Conservation (phyloP, 768 basidiomycete genomes). For the Panus rudis region DNA sequence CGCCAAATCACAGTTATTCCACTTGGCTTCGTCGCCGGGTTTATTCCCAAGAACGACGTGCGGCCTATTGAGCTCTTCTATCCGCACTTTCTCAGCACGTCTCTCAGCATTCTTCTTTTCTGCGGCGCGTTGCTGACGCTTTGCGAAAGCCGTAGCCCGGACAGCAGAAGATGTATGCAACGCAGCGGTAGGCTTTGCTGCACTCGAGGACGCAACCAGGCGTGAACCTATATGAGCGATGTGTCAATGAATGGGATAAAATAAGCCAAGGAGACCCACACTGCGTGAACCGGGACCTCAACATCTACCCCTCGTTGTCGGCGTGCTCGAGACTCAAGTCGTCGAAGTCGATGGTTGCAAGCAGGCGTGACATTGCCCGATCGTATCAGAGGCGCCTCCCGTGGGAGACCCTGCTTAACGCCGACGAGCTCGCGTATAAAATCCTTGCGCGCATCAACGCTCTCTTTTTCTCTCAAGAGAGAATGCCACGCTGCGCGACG, state of each 20-base stretch:
- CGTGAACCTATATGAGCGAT: conserved; percentile 28
- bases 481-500: conserved; percentile 65
- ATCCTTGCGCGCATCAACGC: conserved; percentile 12
- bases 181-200: conserved; percentile 22
- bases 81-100: conserved; percentile 37
- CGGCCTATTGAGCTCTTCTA: conserved; percentile 36
- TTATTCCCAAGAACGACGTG: conserved; percentile 74
- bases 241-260: background rate
- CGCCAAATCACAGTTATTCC: conserved; percentile 62
- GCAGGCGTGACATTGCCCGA: conserved; percentile 1
- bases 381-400: conserved; percentile 9
- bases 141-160: conserved; percentile 20
- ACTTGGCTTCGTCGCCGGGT: conserved; percentile 56
- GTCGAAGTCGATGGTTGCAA: conserved; percentile 7
- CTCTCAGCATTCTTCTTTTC: conserved; percentile 10
- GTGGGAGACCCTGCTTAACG: conserved; percentile 32
- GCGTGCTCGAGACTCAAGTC: conserved; percentile 1
- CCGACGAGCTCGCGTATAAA: conserved; percentile 17
- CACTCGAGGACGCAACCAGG: conserved; percentile 33
- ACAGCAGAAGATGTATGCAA: conserved; percentile 44
- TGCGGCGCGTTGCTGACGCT: conserved; percentile 27
- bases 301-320: conserved; percentile 13
- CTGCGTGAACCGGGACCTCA: conserved; percentile 19
- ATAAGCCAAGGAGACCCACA: conserved; percentile 13
- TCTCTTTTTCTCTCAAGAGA: conserved; percentile 29